A percentile compares a stretch with the other conserved stretches of the same genome.
Conservation (phyloP, 2,329 filamentous ascomycete genomes). For the Aspergillus sp. region DNA sequence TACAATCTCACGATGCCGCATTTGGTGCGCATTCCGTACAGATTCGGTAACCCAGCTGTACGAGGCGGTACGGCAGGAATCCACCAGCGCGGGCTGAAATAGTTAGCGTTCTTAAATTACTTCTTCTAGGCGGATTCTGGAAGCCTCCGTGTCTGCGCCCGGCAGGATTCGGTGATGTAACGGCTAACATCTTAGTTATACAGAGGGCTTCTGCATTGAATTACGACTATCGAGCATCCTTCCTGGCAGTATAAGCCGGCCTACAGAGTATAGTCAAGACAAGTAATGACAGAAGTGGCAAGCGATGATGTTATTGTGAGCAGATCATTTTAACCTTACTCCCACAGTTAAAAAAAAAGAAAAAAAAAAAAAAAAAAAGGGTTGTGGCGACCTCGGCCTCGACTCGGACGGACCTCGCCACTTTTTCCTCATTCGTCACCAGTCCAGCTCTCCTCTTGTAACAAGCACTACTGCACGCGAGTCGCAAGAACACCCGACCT, state of each 20-base stretch:
- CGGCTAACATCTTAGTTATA: neutral
- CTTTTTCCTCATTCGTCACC: slow-evolving; percentile 3
- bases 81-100: neutral
- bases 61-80: neutral
- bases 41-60: neutral
- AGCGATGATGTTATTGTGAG: slow-evolving; percentile 6
- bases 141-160: neutral
- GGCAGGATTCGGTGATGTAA: neutral
- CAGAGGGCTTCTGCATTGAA: too few relatives aligned
- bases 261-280: too few relatives aligned
- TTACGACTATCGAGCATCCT: too few relatives aligned
- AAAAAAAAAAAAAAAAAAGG: too few relatives aligned
- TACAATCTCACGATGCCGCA: neutral
- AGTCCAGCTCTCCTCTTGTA: neutral
- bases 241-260: too few relatives aligned
- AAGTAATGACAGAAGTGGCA: neutral
- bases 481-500: too few relatives aligned
- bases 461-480: too few relatives aligned
- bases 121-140: slow-evolving; percentile 9
- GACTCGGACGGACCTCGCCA: neutral
- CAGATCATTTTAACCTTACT: too few relatives aligned
- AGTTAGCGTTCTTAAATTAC: slow-evolving; percentile 1
- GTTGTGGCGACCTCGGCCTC: too few relatives aligned
- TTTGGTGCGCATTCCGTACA: neutral
- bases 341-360: too few relatives aligned